Evolutionary conservation across 1,139 yeast genomes (phyloP).

Genomic region (Sugiyamaella neomexicana): DNA sequence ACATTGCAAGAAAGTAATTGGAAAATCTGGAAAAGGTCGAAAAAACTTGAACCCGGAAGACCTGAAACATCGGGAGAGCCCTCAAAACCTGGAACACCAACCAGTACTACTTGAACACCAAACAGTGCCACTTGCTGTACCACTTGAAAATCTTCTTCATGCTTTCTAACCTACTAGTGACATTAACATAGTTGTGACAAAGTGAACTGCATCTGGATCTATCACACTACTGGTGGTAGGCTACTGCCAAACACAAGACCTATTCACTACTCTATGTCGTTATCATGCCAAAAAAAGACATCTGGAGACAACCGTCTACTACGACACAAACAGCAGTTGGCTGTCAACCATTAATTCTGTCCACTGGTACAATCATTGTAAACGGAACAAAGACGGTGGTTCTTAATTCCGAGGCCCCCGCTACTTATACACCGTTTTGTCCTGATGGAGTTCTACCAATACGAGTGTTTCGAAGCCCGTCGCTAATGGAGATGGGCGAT

Average conservation of each 20-base stretch:
- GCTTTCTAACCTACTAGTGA: too few species aligned
- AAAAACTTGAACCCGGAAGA: too few species aligned
- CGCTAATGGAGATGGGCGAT: conserved; percentile 20
- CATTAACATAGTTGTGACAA: too few species aligned
- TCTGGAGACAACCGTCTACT: conserved; percentile 25
- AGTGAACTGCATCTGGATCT: neutral
- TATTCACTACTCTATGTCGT: neutral
- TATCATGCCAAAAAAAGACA: conserved; percentile 16
- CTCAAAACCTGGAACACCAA: too few species aligned
- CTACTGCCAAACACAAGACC: neutral
- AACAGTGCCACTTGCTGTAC: too few species aligned
- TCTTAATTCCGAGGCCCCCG: conserved; percentile 16
- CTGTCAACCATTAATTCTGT: conserved; percentile 22
- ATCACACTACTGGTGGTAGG: neutral
- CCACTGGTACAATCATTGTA: conserved; percentile 24
- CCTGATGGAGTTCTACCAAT: conserved; percentile 25
- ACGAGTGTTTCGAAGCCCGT: conserved; percentile 16
- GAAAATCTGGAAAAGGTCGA: too few species aligned
- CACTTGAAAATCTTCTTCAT: too few species aligned
- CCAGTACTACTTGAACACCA: too few species aligned
- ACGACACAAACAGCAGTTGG: conserved; percentile 21
- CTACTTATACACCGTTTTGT: conserved; percentile 27
- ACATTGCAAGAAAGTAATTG: too few species aligned
- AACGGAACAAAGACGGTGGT: conserved; percentile 24
- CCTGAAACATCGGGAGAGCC: too few species aligned